A percentile compares a stretch with the other conserved stretches of the same genome.
Evolutionary conservation across 495 filamentous ascomycete species (phyloP).

Genomic region (Podospora anserina): DNA sequence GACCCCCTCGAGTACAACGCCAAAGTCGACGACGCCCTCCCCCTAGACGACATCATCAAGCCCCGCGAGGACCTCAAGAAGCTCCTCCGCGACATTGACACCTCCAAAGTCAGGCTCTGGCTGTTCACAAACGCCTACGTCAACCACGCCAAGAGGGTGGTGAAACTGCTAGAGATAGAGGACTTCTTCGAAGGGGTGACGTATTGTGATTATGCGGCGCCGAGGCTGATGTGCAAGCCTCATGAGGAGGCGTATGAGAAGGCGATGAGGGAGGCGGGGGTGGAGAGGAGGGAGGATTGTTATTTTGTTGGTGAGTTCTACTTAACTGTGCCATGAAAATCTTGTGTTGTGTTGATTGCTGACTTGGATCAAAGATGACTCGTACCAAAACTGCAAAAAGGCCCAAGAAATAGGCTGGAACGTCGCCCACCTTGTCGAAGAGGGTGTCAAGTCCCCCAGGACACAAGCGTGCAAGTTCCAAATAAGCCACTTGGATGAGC

Average conservation of each 20-base stretch:
- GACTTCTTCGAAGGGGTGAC: conserved; percentile 92
- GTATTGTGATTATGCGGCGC: conserved; percentile 76
- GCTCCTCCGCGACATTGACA: conserved; percentile 76
- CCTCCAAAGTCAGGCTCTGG: conserved; percentile 78
- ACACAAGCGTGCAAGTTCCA: conserved; percentile 62
- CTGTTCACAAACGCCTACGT: conserved; percentile 95
- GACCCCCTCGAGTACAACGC: conserved; percentile 92
- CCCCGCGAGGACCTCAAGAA: conserved; percentile 70
- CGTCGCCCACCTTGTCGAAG: conserved; percentile 76
- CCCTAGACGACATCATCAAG: conserved; percentile 76
- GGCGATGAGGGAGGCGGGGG: conserved; percentile 65
- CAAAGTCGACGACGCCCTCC: conserved; percentile 92
- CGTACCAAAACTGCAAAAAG: conserved; percentile 66
- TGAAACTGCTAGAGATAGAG: conserved; percentile 74
- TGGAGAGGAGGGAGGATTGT: conserved; percentile 57
- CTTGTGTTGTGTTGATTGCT: neutral
- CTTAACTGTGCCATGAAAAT: neutral
- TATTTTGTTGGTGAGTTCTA: conserved; percentile 75
- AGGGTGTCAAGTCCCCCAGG: conserved; percentile 55
- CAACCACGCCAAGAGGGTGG: conserved; percentile 78
- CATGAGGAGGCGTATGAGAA: conserved; percentile 78
- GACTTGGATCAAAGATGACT: conserved; percentile 63
- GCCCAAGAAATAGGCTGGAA: conserved; percentile 77
- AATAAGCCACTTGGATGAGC: conserved; percentile 67
- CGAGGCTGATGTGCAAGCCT: conserved; percentile 80